These are phyloP conservation scores for Ajuga chamaepitys DNA, from an alignment of 257 asterid genomes.

Conservation along the genomic window DNA sequence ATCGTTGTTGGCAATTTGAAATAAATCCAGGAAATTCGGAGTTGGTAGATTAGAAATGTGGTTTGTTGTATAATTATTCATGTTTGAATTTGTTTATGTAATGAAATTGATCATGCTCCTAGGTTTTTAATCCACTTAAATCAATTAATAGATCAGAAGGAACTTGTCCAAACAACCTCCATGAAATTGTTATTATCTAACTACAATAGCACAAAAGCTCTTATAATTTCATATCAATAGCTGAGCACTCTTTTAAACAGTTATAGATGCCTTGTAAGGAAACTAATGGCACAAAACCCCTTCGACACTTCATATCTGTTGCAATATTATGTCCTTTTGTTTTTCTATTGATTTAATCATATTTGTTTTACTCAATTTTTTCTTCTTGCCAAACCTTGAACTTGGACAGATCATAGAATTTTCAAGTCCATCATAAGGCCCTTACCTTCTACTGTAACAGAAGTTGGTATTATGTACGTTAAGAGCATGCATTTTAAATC, in stretches of 20 bases:
- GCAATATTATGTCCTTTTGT: neutral
- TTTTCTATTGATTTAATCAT: neutral
- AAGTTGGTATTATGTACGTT: neutral
- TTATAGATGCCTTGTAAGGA: no score
- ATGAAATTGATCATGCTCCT: neutral
- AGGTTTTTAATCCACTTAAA: neutral
- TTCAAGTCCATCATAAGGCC: neutral
- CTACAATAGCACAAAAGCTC: neutral
- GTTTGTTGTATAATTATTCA: neutral
- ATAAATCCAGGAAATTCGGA: neutral
- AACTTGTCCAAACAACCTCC: neutral
- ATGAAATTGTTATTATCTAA: neutral
- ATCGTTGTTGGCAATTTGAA: neutral
- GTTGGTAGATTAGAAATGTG: neutral
- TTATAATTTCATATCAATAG: neutral
- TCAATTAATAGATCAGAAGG: neutral
- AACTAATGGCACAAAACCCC: no score
- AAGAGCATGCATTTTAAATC: neutral
- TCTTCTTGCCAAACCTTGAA: neutral
- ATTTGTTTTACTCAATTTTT: neutral
- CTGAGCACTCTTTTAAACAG: neutral
- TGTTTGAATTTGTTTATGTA: neutral
- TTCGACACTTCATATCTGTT: neutral
- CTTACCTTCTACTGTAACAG: neutral
- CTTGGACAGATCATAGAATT: neutral